Evolutionary conservation across 164 flowering plant species (phyloP), one percentile per base, ranked within the genome.

Genomic region (Vitis cinerea): DNA sequence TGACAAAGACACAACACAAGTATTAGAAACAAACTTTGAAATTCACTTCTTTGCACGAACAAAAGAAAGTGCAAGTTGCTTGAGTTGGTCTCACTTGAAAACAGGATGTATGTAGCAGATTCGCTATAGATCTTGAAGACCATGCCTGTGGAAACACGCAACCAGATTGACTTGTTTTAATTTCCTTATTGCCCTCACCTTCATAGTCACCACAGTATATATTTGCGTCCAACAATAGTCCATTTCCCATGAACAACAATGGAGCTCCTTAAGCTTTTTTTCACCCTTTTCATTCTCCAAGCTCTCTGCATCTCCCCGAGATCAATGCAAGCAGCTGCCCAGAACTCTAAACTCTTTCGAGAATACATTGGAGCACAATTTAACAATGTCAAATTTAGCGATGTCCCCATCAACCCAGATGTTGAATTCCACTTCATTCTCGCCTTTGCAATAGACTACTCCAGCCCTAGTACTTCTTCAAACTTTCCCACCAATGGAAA

Each of bases 401-500:
- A 80, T 47, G 75, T 80, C 6, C 78, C 80, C 48, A 61, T 80
- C 0, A 71, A 67, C 65, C 61, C 77, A 3, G 23, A 65, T 1
- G 75, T 73, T 27, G 63, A 80, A 16, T 75, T 75, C 52, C 75
- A 75, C 55, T 71, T 71, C 65, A 71, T 75, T 31, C 79, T 75
- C 56, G 59, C 83, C 61, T 80, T 74, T 19, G 78, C 78, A 70
- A 68, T 77, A 15, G 80, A 79, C 63, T 76, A 79, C 17, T 54
- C 64, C 63, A 68, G 72, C 48, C 65, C 64, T 3, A 12, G 53
- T 14, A 68, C 78, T 16, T 59, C 73, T 2, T 69, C 83, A 15
- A 74, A 90, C 0, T 74, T 82, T 1, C 83, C 90, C 11, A 88
- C 90, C 9, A 81, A 88, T 15, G 93, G 93, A 3, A 71, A 74